phyloP scores from a whole-genome alignment of 208 protist species.

The Leishmania arabica region DNA sequence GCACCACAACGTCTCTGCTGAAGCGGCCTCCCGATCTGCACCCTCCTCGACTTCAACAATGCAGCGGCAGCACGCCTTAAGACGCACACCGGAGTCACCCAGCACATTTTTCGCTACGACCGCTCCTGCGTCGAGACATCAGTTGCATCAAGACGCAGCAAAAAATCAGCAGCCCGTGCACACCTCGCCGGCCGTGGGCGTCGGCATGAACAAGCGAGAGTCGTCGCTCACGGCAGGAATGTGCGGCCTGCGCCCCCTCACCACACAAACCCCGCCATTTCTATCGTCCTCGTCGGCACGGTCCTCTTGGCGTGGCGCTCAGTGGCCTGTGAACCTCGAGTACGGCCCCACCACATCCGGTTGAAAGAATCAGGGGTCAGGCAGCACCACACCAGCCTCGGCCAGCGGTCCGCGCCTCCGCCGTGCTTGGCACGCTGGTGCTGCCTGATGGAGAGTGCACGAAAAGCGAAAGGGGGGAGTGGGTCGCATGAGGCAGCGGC shows the following conservation, averaged over 20 bases:
- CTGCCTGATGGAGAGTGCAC: background rate
- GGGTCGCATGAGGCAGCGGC: background rate
- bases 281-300: background rate
- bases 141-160: background rate
- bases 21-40: background rate
- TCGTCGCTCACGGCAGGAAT: background rate
- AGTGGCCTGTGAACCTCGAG: constrained; percentile 1
- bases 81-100: background rate
- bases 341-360: constrained; percentile 17
- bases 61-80: background rate
- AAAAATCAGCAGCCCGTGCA: background rate
- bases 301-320: background rate
- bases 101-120: background rate
- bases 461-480: background rate
- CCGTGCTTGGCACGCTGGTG: background rate
- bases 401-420: background rate
- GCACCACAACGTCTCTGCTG: background rate
- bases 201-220: background rate
- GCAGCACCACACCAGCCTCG: background rate
- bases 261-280: background rate
- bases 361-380: background rate
- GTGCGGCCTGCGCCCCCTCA: background rate
- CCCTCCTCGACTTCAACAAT: background rate
- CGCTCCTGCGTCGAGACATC: background rate
- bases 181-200: too few species aligned